Percentiles rank a stretch among this genome's conserved stretches.
These are phyloP conservation scores for Podila horticola DNA, from an alignment of 192 early-diverging fungal genomes.

Conservation along the genomic window DNA sequence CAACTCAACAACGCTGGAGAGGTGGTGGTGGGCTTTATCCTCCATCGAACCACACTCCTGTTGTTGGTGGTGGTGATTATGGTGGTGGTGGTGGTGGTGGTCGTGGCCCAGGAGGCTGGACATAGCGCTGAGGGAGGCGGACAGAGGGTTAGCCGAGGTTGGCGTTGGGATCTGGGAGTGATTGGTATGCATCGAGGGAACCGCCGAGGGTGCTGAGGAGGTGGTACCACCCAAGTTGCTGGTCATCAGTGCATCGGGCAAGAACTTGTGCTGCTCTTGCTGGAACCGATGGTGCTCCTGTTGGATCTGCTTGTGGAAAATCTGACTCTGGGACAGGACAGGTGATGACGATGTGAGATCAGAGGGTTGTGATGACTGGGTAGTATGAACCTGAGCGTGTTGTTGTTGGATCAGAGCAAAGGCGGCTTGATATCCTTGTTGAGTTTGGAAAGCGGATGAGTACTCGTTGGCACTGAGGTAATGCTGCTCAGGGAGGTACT, in stretches of 20 bases:
- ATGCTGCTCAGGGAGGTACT: neutral
- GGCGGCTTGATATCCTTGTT: neutral
- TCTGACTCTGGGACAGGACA: constrained; percentile 11
- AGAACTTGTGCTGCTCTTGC: constrained; percentile 21
- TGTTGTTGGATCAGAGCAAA: constrained; percentile 11
- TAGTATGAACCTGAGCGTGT: neutral
- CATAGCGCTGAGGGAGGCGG: neutral
- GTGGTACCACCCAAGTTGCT: constrained; percentile 3
- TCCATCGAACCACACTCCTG: too few species aligned
- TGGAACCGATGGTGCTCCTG: constrained; percentile 31
- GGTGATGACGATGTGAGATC: constrained; percentile 18
- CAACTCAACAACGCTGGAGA: neutral
- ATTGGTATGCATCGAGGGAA: constrained; percentile 20
- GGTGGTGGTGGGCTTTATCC: neutral
- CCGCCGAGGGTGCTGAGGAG: constrained; percentile 8
- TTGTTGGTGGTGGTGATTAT: neutral
- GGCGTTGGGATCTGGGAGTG: constrained; percentile 23
- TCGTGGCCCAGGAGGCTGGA: neutral
- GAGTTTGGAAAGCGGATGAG: neutral
- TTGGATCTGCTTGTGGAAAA: constrained; percentile 38
- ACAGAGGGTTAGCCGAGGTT: neutral
- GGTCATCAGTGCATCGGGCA: constrained; percentile 8
- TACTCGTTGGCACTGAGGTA: neutral
- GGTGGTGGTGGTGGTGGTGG: too few species aligned
- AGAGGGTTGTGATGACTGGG: constrained; percentile 14